Evolutionary conservation across 768 basidiomycete genomes (phyloP).

Genomic region (Boletus sp.): DNA sequence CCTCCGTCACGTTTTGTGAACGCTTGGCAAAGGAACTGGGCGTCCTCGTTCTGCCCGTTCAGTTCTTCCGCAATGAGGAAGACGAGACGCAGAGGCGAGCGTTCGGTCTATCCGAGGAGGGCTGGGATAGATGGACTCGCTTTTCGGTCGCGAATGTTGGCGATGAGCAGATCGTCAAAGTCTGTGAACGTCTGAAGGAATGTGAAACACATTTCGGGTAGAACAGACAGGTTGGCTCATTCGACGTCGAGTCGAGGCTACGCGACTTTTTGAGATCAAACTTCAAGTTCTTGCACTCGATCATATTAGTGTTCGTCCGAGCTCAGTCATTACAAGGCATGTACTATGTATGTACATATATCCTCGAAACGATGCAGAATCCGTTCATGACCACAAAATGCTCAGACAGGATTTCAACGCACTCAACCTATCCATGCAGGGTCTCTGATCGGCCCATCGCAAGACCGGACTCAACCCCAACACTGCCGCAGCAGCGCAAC

Average conservation of each 20-base stretch:
- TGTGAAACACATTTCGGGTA: conserved; percentile 39
- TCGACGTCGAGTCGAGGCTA: too few species aligned
- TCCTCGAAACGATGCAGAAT: not conserved
- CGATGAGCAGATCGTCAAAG: conserved; percentile 53
- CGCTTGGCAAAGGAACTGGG: conserved; percentile 62
- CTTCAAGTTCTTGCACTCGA: too few species aligned
- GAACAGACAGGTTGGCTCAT: conserved; percentile 6
- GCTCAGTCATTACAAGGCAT: too few species aligned
- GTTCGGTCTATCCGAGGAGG: conserved; percentile 30
- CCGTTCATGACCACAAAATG: conserved; percentile 27
- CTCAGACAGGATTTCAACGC: conserved; percentile 70
- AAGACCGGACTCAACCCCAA: conserved; percentile 71
- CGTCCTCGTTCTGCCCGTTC: conserved; percentile 63
- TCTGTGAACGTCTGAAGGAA: conserved; percentile 50
- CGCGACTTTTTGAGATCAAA: too few species aligned
- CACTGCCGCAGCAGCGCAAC: conserved; percentile 10
- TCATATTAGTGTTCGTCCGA: too few species aligned
- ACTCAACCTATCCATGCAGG: conserved; percentile 78
- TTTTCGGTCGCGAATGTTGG: conserved; percentile 83
- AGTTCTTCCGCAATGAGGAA: conserved; percentile 48
- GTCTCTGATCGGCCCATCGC: conserved; percentile 70
- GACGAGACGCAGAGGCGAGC: conserved; percentile 15
- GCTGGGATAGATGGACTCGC: conserved; percentile 64
- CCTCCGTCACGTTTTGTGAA: conserved; percentile 53
- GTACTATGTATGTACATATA: too few species aligned